These are phyloP conservation scores for Ustilago cynodontis DNA, from an alignment of 1,284 basidiomycete genomes.

Conservation along the genomic window DNA sequence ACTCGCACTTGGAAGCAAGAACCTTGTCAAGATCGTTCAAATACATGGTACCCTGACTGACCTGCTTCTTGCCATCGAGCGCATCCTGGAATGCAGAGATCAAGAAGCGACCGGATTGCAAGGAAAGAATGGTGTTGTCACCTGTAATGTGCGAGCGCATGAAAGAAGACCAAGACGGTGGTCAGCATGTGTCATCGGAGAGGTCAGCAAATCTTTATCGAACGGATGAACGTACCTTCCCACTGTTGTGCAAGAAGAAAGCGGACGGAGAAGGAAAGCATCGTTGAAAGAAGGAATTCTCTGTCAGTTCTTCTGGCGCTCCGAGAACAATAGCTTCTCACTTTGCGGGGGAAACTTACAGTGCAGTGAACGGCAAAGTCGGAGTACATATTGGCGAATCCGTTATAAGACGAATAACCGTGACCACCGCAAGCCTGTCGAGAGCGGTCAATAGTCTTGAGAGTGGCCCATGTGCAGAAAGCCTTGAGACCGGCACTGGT, in stretches of 20 bases:
- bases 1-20: constrained; percentile 71
- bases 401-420: constrained; percentile 75
- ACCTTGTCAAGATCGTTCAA: constrained; percentile 71
- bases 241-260: too few species aligned
- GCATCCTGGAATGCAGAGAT: constrained; percentile 73
- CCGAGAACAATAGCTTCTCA: too few species aligned
- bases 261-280: too few species aligned
- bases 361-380: constrained; percentile 72
- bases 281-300: too few species aligned
- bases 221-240: too few species aligned
- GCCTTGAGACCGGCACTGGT: constrained; percentile 76
- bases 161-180: background rate
- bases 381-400: constrained; percentile 73
- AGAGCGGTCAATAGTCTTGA: constrained; percentile 75
- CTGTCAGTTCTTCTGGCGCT: too few species aligned
- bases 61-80: constrained; percentile 71
- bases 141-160: constrained; percentile 37
- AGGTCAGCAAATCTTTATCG: background rate
- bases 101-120: constrained; percentile 74
- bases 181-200: background rate
- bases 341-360: constrained; percentile 10
- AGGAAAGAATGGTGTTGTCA: constrained; percentile 74
- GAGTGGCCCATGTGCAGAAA: constrained; percentile 75
- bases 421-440: constrained; percentile 75
- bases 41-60: constrained; percentile 72